Base-by-base conservation (phyloP, 83 land plant species). In the Picea abies region DNA sequence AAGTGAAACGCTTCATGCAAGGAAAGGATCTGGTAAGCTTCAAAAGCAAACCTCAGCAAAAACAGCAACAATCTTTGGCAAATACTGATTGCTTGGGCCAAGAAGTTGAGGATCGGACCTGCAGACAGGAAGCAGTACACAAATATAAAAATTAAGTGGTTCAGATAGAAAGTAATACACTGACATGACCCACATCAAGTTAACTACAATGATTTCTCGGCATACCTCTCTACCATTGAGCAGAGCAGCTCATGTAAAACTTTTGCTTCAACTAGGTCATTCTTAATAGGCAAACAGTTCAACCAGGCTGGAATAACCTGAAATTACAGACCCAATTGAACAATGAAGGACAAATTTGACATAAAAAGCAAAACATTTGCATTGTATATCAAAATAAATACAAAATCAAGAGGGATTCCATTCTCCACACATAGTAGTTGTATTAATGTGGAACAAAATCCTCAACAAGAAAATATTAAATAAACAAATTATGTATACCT, bases 291-390 rank as follows among this genome's bases (percentile, higher is more conserved):
- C 63, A 89, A 63, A 61, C 87, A 89, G 35, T 90, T 82, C 52
- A 89, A 66, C 91, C 91, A 89, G 17, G 87, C 91, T 39, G 91
- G 91, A 32, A 89, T 83, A 37, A 87, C 91, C 91, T 89, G 87
- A 29, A 82, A 44, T 44, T 23, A 75, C 60, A 75, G 17, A 47
- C 11, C 15, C 73, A 23, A 37, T 16, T 63, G 20, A 17, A 41
- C 41, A 12, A 29, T 23, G 76, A 17, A 32, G 47, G 14, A 47
- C 44, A 47, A 11, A 52, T 23, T 16, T 81, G 15, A 22, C 58
- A 26, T 29, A 9, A 17, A 32, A 5, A 76, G 84, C 12, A 76
- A 60, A 65, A 20, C 7, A 62, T 1, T 20, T 20, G 41, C 22
- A 20, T 49, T 26, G 19, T 7, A 11, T 7, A 52, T 49, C 52